Percentiles rank a stretch among this genome's conserved stretches.
phyloP scores from a whole-genome alignment of 352 stramenopile genomes.

The Albugo candida region DNA sequence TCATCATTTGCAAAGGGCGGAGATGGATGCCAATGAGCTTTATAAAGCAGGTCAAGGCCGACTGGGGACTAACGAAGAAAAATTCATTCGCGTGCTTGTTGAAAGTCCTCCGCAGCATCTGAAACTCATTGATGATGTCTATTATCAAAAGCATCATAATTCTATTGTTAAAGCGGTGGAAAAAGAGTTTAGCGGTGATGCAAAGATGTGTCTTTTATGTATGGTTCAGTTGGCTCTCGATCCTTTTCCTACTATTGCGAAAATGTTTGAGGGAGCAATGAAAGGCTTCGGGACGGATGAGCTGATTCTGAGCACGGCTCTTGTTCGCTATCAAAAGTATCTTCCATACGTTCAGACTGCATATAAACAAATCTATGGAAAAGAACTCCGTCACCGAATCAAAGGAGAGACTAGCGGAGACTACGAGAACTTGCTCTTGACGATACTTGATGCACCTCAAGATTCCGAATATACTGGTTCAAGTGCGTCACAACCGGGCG shows the following conservation, averaged over 20 bases:
- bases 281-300: slow-evolving; percentile 52
- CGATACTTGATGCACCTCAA: slow-evolving; percentile 47
- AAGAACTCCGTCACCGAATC: slow-evolving; percentile 39
- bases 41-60: slow-evolving; percentile 63
- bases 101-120: slow-evolving; percentile 36
- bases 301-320: slow-evolving; percentile 23
- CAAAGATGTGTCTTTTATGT: slow-evolving; percentile 47
- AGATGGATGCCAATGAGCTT: slow-evolving; percentile 34
- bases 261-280: slow-evolving; percentile 55
- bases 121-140: slow-evolving; percentile 44
- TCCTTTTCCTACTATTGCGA: slow-evolving; percentile 36
- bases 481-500: slow-evolving; percentile 7
- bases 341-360: slow-evolving; percentile 27
- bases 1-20: slow-evolving; percentile 41
- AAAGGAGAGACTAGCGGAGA: slow-evolving; percentile 35
- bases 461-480: slow-evolving; percentile 11
- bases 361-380: slow-evolving; percentile 35
- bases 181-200: slow-evolving; percentile 66
- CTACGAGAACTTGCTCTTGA: slow-evolving; percentile 34
- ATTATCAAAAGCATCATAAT: slow-evolving; percentile 62
- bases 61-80: slow-evolving; percentile 50
- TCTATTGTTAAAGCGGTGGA: slow-evolving; percentile 57
- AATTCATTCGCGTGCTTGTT: slow-evolving; percentile 41
- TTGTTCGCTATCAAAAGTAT: slow-evolving; percentile 39
- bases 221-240: slow-evolving; percentile 23